A percentile compares a stretch with the other conserved stretches of the same genome.
Conservation (phyloP, 768 basidiomycete species). For the Boletus tomentosulus region DNA sequence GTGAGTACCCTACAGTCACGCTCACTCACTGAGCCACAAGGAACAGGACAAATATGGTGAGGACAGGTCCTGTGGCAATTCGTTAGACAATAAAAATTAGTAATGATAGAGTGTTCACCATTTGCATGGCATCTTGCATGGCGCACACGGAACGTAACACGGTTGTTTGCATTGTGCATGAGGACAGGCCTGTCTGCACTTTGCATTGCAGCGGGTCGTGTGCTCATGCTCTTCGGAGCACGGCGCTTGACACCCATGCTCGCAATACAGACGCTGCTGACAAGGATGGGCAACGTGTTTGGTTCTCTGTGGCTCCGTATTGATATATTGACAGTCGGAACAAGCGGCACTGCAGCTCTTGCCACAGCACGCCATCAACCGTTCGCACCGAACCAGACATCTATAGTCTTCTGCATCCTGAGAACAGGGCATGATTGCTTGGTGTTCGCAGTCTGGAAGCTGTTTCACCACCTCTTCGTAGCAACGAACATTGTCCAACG, state of each 20-base stretch:
- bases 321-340: conserved; percentile 41
- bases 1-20: neutral
- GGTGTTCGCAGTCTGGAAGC: conserved; percentile 54
- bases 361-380: conserved; percentile 49
- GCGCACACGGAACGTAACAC: conserved; percentile 55
- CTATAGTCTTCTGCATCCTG: conserved; percentile 34
- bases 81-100: conserved; percentile 1
- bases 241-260: conserved; percentile 44
- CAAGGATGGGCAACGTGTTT: conserved; percentile 48
- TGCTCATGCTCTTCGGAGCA: conserved; percentile 53
- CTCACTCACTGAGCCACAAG: conserved; percentile 62
- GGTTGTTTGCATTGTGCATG: conserved; percentile 46
- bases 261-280: conserved; percentile 49
- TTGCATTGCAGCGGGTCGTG: conserved; percentile 39
- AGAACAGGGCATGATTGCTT: conserved; percentile 43
- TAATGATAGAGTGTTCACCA: conserved; percentile 36
- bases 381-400: conserved; percentile 43
- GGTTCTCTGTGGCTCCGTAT: conserved; percentile 15
- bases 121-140: conserved; percentile 58
- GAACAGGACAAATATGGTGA: conserved; percentile 53
- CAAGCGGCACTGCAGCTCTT: conserved; percentile 48
- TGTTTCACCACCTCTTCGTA: conserved; percentile 37
- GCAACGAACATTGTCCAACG: conserved; percentile 43
- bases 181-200: conserved; percentile 51
- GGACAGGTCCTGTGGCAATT: conserved; percentile 42